These are phyloP conservation scores for Diplosphaera chodatii DNA, from an alignment of 139 green algal species.

Conservation along the genomic window DNA sequence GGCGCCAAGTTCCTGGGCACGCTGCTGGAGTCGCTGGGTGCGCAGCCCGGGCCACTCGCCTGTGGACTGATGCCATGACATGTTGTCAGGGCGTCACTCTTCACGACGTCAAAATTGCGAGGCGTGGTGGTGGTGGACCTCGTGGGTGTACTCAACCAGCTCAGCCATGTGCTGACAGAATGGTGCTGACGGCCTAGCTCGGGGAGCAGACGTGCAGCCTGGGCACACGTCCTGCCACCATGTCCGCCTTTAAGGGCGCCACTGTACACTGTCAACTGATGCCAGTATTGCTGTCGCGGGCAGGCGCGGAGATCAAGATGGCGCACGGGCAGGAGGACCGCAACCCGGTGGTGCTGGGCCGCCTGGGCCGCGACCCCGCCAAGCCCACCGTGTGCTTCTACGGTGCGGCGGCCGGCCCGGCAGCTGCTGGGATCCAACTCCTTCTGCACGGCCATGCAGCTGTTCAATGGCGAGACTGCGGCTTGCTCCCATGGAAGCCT, in stretches of 20 bases:
- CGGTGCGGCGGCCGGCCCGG: constrained; percentile 28
- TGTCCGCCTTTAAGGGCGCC: no score
- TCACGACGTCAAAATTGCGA: no score
- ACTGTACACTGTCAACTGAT: no score
- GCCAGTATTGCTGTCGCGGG: background rate
- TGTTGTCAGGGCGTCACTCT: no score
- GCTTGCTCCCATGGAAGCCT: background rate
- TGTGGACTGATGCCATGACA: background rate
- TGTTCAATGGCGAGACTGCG: no score
- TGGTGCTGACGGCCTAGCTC: no score
- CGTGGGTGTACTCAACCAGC: no score
- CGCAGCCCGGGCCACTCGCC: background rate
- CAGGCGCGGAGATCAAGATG: constrained; percentile 78
- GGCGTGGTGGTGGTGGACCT: no score
- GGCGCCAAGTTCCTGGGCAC: constrained; percentile 83
- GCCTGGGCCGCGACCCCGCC: constrained; percentile 59
- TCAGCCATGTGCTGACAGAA: no score
- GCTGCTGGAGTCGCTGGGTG: constrained; percentile 72
- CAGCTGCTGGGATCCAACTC: no score
- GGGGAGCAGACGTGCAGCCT: no score
- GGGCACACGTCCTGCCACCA: no score
- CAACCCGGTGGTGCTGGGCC: constrained; percentile 83
- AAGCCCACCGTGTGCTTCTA: constrained; percentile 84
- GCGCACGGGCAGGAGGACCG: constrained; percentile 53
- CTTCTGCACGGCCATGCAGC: background rate